Conservation (phyloP, 148 eudicot species). For the Chenopodium album region DNA sequence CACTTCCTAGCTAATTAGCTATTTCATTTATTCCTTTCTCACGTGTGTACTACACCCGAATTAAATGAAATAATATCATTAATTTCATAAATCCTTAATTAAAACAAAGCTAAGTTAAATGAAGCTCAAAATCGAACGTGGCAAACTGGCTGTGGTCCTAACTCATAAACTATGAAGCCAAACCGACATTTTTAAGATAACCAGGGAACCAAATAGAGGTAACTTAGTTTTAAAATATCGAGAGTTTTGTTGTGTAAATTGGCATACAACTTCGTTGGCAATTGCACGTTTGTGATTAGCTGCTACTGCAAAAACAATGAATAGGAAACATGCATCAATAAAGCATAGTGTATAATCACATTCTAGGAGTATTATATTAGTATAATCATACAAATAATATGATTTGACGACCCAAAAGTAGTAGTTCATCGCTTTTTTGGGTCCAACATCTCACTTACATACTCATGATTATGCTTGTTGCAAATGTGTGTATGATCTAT, state of each 20-base stretch:
- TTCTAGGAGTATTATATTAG: neutral
- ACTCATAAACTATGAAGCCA: constrained; percentile 3
- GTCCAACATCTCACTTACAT: constrained; percentile 23
- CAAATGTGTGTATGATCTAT: neutral
- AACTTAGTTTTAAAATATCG: constrained; percentile 13
- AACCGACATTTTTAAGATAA: constrained; percentile 18
- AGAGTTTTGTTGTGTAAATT: constrained; percentile 21
- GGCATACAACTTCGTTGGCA: constrained; percentile 24
- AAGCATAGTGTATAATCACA: neutral
- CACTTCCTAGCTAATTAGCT: neutral
- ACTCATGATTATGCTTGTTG: constrained; percentile 24
- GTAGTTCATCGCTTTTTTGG: neutral
- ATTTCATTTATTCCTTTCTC: neutral
- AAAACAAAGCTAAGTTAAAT: neutral
- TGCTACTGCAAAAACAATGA: neutral
- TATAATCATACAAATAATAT: neutral
- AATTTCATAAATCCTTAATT: neutral
- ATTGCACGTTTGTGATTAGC: constrained; percentile 19
- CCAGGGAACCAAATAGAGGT: neutral
- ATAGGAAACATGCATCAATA: constrained; percentile 8
- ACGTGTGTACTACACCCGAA: constrained; percentile 12
- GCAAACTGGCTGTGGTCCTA: constrained; percentile 20
- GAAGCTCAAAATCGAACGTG: neutral
- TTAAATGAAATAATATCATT: neutral
- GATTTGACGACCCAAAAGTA: constrained; percentile 10